Conservation (phyloP, 164 flowering plant genomes). For the Chimonanthus praecox region DNA sequence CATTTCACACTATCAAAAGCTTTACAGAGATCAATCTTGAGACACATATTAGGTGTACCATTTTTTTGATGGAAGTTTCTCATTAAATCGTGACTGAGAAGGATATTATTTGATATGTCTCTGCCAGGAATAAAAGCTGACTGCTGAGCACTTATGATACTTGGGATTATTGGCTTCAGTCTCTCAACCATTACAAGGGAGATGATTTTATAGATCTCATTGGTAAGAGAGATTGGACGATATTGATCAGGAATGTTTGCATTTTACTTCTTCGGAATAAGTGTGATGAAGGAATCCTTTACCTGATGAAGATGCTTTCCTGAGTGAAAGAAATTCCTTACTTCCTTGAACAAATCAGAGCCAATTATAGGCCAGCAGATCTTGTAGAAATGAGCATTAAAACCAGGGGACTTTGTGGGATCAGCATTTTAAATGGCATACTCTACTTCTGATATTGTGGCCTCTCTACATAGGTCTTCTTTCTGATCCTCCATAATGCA, state of each 20-base stretch:
- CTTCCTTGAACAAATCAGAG: background rate
- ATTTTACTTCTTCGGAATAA: background rate
- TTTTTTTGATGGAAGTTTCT: background rate
- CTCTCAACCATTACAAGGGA: background rate
- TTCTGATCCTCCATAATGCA: too few relatives aligned
- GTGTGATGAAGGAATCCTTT: background rate
- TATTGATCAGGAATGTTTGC: too few relatives aligned
- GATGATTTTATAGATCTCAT: background rate
- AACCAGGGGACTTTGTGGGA: background rate
- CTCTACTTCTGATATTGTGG: too few relatives aligned
- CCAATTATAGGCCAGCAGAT: background rate
- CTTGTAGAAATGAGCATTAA: background rate
- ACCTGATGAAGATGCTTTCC: background rate
- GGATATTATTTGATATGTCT: too few relatives aligned
- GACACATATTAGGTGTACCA: background rate
- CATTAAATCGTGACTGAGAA: too few relatives aligned
- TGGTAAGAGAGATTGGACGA: background rate
- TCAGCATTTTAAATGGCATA: background rate
- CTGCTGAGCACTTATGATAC: background rate
- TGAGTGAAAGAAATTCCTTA: background rate
- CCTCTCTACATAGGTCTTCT: too few relatives aligned
- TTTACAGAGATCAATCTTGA: background rate
- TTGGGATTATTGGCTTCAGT: background rate
- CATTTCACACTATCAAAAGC: background rate
- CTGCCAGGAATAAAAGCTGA: background rate